A percentile compares a stretch with the other conserved stretches of the same genome.
These are phyloP conservation scores for Betula pendula DNA, from an alignment of 306 rosid genomes.

Conservation along the genomic window DNA sequence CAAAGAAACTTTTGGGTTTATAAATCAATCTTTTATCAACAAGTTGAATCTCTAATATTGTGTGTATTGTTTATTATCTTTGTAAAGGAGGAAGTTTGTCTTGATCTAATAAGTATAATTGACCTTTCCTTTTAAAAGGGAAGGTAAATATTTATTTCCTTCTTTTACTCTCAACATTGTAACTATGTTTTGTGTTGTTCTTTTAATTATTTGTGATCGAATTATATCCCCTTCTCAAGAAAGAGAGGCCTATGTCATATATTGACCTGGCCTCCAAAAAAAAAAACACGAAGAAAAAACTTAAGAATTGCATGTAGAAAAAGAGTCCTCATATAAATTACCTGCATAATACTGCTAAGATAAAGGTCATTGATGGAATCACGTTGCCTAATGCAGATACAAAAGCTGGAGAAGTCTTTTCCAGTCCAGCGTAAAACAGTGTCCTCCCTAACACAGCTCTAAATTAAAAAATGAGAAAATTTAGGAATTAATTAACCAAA, in stretches of 20 bases:
- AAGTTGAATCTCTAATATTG: too few relatives aligned
- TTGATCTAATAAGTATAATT: background rate
- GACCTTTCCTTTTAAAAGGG: background rate
- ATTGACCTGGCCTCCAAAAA: background rate
- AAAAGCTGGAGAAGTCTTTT: constrained; percentile 21
- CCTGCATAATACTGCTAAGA: constrained; percentile 30
- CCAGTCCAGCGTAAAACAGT: constrained; percentile 17
- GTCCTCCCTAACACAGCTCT: constrained; percentile 25
- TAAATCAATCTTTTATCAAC: too few relatives aligned
- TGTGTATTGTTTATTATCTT: too few relatives aligned
- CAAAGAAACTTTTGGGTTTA: too few relatives aligned
- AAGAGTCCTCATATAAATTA: background rate
- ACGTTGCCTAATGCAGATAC: constrained; percentile 21
- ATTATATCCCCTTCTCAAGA: too few relatives aligned
- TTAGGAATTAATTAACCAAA: too few relatives aligned
- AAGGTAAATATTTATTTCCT: background rate
- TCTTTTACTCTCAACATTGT: background rate
- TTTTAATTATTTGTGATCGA: background rate
- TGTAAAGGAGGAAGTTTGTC: background rate
- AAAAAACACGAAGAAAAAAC: background rate
- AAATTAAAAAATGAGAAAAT: background rate
- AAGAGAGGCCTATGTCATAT: too few relatives aligned
- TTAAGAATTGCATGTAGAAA: too few relatives aligned
- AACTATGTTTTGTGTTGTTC: background rate
- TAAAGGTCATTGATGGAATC: constrained; percentile 24